A percentile compares a stretch with the other conserved stretches of the same genome.
Conservation (phyloP, 2,329 filamentous ascomycete species). For the Fusarium sp. region DNA sequence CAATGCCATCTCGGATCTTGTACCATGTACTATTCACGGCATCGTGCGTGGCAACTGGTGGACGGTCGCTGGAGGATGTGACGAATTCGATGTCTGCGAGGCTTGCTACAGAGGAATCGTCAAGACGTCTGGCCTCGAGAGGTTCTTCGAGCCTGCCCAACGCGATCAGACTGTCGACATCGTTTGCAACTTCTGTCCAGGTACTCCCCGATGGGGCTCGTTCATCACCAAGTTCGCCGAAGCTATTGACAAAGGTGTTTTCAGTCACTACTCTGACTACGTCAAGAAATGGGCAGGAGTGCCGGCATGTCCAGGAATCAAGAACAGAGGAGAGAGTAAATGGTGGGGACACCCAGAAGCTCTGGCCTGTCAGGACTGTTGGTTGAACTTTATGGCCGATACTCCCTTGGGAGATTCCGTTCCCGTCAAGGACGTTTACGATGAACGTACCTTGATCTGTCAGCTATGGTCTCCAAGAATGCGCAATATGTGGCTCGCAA, state of each 20-base stretch:
- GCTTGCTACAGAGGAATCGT: conserved; percentile 47
- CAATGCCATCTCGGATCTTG: conserved; percentile 28
- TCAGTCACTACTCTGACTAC: conserved; percentile 43
- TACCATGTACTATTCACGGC: conserved; percentile 43
- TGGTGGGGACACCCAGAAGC: conserved; percentile 51
- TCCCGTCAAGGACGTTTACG: conserved; percentile 37
- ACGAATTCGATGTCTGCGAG: conserved; percentile 44
- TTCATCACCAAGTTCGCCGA: conserved; percentile 43
- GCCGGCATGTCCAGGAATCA: conserved; percentile 43
- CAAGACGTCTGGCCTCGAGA: conserved; percentile 34
- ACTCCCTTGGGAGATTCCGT: conserved; percentile 41
- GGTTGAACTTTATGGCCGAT: conserved; percentile 42
- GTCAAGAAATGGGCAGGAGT: conserved; percentile 44
- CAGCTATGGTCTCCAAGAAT: conserved; percentile 52
- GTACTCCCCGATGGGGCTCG: conserved; percentile 35
- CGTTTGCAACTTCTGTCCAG: conserved; percentile 45
- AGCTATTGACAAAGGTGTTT: conserved; percentile 46
- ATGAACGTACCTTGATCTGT: conserved; percentile 45
- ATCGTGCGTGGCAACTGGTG: conserved; percentile 48
- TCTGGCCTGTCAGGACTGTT: conserved; percentile 49
- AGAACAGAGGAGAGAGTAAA: conserved; percentile 32
- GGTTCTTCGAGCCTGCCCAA: conserved; percentile 43
- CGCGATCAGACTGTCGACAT: conserved; percentile 29
- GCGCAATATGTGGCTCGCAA: conserved; percentile 47
- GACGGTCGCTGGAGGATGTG: conserved; percentile 40